Conservation (phyloP, 768 basidiomycete genomes). For the Boletus vermiculosoides region DNA sequence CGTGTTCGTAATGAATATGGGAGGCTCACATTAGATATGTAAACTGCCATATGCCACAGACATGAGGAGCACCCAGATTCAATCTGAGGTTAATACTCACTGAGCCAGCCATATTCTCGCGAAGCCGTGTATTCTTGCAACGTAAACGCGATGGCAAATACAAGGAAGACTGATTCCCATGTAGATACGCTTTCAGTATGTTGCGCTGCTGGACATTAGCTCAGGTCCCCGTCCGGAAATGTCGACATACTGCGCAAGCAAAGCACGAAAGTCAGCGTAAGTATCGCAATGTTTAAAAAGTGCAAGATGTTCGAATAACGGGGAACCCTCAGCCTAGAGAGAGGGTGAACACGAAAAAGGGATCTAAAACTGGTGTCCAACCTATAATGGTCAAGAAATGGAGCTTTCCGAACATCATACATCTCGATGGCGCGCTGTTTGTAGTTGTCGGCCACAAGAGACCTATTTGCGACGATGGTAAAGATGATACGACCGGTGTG, state of each 20-base stretch:
- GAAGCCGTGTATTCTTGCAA: conserved; percentile 87
- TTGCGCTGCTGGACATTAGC: conserved; percentile 45
- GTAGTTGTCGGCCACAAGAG: conserved; percentile 89
- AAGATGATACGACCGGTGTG: conserved; percentile 78
- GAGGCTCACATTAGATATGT: conserved; percentile 72
- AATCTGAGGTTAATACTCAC: conserved; percentile 46
- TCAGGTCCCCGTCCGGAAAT: not conserved
- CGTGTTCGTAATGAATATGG: not conserved
- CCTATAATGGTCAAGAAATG: conserved; percentile 86
- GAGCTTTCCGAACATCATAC: conserved; percentile 63
- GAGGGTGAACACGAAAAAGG: not conserved
- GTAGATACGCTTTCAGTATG: conserved; percentile 48
- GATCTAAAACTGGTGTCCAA: conserved; percentile 19
- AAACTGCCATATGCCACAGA: conserved; percentile 45
- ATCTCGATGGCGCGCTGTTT: conserved; percentile 72
- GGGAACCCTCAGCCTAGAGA: conserved; percentile 72
- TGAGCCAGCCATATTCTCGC: conserved; percentile 84
- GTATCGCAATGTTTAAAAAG: conserved; percentile 69
- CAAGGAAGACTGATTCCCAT: conserved; percentile 72
- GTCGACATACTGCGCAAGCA: conserved; percentile 66
- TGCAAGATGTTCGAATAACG: conserved; percentile 76
- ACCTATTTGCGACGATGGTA: conserved; percentile 57
- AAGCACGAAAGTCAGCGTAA: conserved; percentile 68
- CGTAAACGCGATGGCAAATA: conserved; percentile 75
- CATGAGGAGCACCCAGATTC: conserved; percentile 1